Evolutionary conservation across 441 rosid species (phyloP).

Genomic region (Gossypium davidsonii): DNA sequence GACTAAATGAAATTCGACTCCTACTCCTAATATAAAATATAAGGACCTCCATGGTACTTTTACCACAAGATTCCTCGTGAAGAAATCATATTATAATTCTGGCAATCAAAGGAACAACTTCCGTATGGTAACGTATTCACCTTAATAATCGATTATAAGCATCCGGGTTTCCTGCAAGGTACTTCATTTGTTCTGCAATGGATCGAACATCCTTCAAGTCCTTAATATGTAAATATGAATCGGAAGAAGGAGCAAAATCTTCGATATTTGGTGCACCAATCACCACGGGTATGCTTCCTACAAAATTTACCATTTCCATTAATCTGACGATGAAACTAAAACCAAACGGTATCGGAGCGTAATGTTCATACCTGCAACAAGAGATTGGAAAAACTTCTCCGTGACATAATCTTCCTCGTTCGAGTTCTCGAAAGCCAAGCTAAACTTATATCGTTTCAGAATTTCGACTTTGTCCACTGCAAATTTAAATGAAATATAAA

Average conservation of each 20-base stretch:
- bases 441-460: slow-evolving; percentile 74
- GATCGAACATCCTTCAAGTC: slow-evolving; percentile 39
- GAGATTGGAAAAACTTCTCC: slow-evolving; percentile 83
- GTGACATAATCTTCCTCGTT: slow-evolving; percentile 96
- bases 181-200: slow-evolving; percentile 61
- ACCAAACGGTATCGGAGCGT: background rate
- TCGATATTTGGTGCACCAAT: slow-evolving; percentile 85
- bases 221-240: slow-evolving; percentile 64
- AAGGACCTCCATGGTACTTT: no score
- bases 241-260: slow-evolving; percentile 71
- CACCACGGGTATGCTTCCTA: slow-evolving; percentile 82
- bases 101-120: background rate
- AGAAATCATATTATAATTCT: slow-evolving; percentile 7
- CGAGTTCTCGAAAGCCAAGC: slow-evolving; percentile 94
- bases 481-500: slow-evolving; percentile 13
- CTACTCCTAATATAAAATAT: no score
- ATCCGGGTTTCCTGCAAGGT: slow-evolving; percentile 55
- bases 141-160: slow-evolving; percentile 45
- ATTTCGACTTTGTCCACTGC: slow-evolving; percentile 83
- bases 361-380: slow-evolving; percentile 67
- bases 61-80: background rate
- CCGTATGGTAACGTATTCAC: slow-evolving; percentile 18
- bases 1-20: no score
- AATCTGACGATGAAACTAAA: background rate
- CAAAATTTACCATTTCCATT: slow-evolving; percentile 9